A percentile compares a stretch with the other conserved stretches of the same genome.
Evolutionary conservation across 495 filamentous ascomycete species (phyloP).

Genomic region (Trypethelium eluteriae): DNA sequence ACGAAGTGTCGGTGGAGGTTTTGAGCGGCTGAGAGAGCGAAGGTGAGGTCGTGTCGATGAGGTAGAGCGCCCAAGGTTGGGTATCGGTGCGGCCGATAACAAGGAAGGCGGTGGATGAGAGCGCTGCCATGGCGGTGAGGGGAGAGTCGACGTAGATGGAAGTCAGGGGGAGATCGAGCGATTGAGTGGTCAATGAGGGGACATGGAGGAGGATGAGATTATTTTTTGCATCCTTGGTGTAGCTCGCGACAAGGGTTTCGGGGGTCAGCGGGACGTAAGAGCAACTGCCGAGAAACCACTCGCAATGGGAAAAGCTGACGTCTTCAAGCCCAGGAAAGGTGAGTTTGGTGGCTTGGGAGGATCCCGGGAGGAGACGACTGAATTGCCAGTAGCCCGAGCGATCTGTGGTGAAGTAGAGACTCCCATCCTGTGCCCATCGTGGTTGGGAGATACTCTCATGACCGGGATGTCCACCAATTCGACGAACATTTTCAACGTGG

Average conservation of each 20-base stretch:
- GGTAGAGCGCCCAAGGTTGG: conserved; percentile 1
- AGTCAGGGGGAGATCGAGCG: conserved; percentile 20
- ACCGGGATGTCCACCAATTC: neutral
- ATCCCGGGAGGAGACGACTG: conserved; percentile 27
- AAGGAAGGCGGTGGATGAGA: conserved; percentile 21
- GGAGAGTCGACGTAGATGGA: conserved; percentile 17
- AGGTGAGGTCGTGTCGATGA: conserved; percentile 11
- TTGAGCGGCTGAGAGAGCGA: conserved; percentile 7
- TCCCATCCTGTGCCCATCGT: conserved; percentile 40
- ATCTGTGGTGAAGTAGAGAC: conserved; percentile 41
- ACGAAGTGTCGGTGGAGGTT: conserved; percentile 4
- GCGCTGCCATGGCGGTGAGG: conserved; percentile 22
- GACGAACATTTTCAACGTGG: neutral
- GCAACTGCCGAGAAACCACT: conserved; percentile 39
- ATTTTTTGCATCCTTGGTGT: conserved; percentile 24
- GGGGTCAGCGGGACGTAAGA: conserved; percentile 37
- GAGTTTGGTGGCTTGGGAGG: conserved; percentile 19
- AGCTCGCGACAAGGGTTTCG: conserved; percentile 34
- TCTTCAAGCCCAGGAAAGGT: conserved; percentile 34
- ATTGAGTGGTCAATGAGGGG: conserved; percentile 18
- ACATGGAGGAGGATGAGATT: conserved; percentile 31
- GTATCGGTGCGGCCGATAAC: conserved; percentile 22
- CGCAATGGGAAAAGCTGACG: conserved; percentile 37
- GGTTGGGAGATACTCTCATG: conserved; percentile 39
- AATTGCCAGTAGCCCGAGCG: conserved; percentile 41